Percentiles rank a stretch among this genome's conserved stretches.
Conservation (phyloP, 495 filamentous ascomycete species). For the Neurospora sp. region DNA sequence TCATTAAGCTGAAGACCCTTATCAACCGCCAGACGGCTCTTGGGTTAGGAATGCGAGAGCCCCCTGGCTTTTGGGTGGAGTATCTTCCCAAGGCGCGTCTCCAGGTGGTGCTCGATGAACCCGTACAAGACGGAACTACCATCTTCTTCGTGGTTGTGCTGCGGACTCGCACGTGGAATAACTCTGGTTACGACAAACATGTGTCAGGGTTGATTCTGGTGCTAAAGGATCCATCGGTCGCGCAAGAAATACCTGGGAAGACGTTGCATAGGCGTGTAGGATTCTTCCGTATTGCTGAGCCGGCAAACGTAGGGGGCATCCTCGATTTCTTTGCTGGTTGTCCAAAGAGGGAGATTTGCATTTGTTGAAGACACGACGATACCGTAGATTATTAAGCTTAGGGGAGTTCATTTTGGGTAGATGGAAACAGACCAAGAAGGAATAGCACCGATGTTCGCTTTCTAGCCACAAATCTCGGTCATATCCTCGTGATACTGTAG, state of each 20-base stretch:
- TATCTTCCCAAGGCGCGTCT: not conserved
- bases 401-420: not conserved
- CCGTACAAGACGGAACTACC: not conserved
- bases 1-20: not conserved
- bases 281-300: not conserved
- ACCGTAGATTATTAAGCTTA: not conserved
- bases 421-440: not conserved
- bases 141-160: not conserved
- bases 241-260: not conserved
- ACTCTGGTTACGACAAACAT: not conserved
- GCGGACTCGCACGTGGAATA: not conserved
- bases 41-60: not conserved
- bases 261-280: not conserved
- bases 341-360: not conserved
- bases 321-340: not conserved
- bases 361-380: not conserved
- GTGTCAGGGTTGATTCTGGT: not conserved
- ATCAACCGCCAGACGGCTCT: not conserved
- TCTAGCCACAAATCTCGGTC: not conserved
- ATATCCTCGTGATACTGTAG: not conserved
- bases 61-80: not conserved
- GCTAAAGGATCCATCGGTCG: not conserved
- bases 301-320: not conserved
- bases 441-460: not conserved
- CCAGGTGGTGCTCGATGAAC: not conserved